Evolutionary conservation across 2,329 filamentous ascomycete species (phyloP).

Genomic region (Tothia fuscella): DNA sequence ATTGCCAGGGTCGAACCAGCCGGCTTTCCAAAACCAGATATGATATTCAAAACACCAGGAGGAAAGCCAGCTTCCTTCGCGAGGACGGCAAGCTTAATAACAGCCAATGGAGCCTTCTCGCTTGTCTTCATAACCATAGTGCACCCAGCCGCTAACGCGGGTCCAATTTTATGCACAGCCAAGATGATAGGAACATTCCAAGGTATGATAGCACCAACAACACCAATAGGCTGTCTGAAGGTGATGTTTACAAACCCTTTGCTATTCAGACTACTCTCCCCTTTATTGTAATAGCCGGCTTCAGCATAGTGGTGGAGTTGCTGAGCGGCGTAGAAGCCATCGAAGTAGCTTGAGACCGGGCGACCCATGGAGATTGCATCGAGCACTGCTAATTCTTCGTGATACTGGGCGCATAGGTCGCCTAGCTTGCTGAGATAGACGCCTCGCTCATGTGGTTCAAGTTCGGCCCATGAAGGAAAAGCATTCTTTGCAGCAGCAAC

Average conservation of each 20-base stretch:
- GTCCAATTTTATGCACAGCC: slow-evolving; percentile 42
- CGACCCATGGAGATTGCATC: slow-evolving; percentile 9
- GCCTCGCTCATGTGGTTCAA: slow-evolving; percentile 29
- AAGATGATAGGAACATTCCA: slow-evolving; percentile 43
- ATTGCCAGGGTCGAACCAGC: slow-evolving; percentile 18
- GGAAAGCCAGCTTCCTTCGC: slow-evolving; percentile 31
- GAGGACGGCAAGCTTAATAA: slow-evolving; percentile 24
- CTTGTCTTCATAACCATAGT: slow-evolving; percentile 50
- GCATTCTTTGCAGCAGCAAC: slow-evolving; percentile 34
- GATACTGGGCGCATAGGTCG: slow-evolving; percentile 27
- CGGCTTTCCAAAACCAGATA: slow-evolving; percentile 22
- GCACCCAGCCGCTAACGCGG: slow-evolving; percentile 48
- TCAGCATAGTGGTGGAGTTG: slow-evolving; percentile 33
- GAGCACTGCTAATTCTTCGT: slow-evolving; percentile 7
- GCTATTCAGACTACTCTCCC: slow-evolving; percentile 36
- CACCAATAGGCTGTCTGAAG: slow-evolving; percentile 39
- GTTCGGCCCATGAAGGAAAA: slow-evolving; percentile 34
- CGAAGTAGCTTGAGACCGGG: slow-evolving; percentile 7
- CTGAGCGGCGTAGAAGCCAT: slow-evolving; percentile 18
- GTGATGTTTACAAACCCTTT: slow-evolving; percentile 36
- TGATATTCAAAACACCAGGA: slow-evolving; percentile 30
- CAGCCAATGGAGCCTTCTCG: slow-evolving; percentile 50
- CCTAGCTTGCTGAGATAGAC: slow-evolving; percentile 35
- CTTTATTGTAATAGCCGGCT: slow-evolving; percentile 32
- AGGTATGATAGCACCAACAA: slow-evolving; percentile 45